phyloP scores from a whole-genome alignment of 23 red algal species.

The Cyanidioschyzon merolae region DNA sequence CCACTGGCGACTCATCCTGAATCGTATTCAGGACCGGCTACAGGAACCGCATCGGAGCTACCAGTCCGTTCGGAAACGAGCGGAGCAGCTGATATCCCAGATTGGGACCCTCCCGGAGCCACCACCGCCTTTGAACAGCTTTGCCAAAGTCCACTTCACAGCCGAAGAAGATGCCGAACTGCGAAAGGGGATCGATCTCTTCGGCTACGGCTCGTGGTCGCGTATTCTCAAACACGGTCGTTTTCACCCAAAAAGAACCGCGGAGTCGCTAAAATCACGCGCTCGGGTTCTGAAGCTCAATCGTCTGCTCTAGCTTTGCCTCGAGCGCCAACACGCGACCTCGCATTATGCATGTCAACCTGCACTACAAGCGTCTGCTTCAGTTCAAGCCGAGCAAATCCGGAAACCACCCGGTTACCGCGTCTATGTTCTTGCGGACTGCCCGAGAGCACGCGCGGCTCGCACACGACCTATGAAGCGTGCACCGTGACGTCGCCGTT shows the following conservation, averaged over 20 bases:
- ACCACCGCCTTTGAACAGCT: not conserved
- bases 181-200: not conserved
- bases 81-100: not conserved
- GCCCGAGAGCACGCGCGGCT: too few species aligned
- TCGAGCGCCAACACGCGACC: too few species aligned
- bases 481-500: too few species aligned
- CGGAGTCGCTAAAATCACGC: not conserved
- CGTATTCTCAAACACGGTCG: not conserved
- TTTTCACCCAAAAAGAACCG: not conserved
- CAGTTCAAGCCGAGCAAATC: too few species aligned
- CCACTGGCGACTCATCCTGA: slow-evolving; percentile 8
- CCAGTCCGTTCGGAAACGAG: not conserved
- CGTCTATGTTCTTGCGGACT: too few species aligned
- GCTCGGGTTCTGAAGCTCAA: not conserved
- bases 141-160: not conserved
- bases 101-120: not conserved
- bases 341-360: too few species aligned
- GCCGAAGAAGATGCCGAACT: not conserved
- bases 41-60: not conserved
- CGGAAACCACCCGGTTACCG: too few species aligned
- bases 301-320: not conserved
- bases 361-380: too few species aligned
- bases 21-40: not conserved
- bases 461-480: too few species aligned
- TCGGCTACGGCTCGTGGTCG: slow-evolving; percentile 3